phyloP scores from a whole-genome alignment of 441 rosid genomes.

The Populus tomentosa region DNA sequence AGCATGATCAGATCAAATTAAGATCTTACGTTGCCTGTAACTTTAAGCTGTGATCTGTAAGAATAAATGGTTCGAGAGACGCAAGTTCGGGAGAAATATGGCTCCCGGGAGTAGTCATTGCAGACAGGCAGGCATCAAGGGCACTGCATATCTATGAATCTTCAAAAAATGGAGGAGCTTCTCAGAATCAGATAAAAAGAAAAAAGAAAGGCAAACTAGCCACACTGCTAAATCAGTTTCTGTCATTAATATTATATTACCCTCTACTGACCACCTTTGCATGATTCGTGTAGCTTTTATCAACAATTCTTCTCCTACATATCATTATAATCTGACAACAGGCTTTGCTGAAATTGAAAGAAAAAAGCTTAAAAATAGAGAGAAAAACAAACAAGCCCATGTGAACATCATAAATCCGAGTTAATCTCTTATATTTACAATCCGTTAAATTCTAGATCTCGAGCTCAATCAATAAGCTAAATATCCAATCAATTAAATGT shows the following conservation, averaged over 20 bases:
- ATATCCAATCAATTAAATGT: too few species aligned
- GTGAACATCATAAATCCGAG: too few species aligned
- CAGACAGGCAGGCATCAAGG: background rate
- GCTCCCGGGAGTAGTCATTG: background rate
- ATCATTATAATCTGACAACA: background rate
- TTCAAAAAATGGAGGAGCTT: background rate
- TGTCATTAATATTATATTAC: too few species aligned
- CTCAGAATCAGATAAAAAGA: background rate
- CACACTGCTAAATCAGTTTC: background rate
- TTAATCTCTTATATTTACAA: too few species aligned
- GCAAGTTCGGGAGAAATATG: background rate
- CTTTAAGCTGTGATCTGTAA: background rate
- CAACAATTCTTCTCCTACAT: background rate
- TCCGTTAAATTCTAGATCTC: too few species aligned
- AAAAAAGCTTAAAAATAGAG: too few species aligned
- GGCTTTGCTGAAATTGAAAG: background rate
- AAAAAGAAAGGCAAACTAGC: background rate
- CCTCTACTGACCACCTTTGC: background rate
- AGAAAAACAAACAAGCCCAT: too few species aligned
- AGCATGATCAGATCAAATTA: background rate
- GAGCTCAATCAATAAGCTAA: too few species aligned
- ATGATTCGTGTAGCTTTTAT: background rate
- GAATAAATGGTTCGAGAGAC: background rate
- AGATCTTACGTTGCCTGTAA: background rate
- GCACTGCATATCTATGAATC: background rate